Conservation (phyloP, 805 yeast species). For the Saccharomycodes ludwigii region DNA sequence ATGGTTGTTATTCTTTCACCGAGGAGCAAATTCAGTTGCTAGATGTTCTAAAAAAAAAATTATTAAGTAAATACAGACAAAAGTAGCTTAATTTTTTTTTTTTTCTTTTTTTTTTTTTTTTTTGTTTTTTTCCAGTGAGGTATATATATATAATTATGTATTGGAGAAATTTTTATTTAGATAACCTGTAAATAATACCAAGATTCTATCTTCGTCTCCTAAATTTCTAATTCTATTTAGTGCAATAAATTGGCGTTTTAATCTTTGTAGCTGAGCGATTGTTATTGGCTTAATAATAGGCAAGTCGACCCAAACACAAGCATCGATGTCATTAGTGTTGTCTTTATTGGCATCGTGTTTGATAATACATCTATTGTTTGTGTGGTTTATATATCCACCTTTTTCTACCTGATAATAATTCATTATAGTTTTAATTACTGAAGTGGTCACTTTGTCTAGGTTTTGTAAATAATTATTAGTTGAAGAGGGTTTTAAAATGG, state of each 20-base stretch:
- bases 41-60: too few species aligned
- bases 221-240: conserved; percentile 70
- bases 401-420: too few species aligned
- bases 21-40: too few species aligned
- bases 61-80: too few species aligned
- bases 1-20: too few species aligned
- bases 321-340: conserved; percentile 26
- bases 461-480: conserved; percentile 66
- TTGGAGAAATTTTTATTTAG: conserved; percentile 46
- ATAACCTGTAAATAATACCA: conserved; percentile 66
- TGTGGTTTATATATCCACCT: too few species aligned
- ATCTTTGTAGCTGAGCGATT: conserved; percentile 69
- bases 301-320: conserved; percentile 38
- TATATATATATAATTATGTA: conserved; percentile 1
- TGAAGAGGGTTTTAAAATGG: conserved; percentile 68
- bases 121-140: too few species aligned
- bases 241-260: conserved; percentile 71
- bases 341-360: conserved; percentile 15
- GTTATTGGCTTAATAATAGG: conserved; percentile 47
- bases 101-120: too few species aligned
- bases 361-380: too few species aligned
- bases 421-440: conserved; percentile 47
- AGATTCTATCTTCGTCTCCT: conserved; percentile 49
- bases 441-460: conserved; percentile 59
- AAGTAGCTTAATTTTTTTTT: conserved; percentile 13